Conservation (phyloP, 805 yeast genomes). For the Wickerhamomyces queroliae region DNA sequence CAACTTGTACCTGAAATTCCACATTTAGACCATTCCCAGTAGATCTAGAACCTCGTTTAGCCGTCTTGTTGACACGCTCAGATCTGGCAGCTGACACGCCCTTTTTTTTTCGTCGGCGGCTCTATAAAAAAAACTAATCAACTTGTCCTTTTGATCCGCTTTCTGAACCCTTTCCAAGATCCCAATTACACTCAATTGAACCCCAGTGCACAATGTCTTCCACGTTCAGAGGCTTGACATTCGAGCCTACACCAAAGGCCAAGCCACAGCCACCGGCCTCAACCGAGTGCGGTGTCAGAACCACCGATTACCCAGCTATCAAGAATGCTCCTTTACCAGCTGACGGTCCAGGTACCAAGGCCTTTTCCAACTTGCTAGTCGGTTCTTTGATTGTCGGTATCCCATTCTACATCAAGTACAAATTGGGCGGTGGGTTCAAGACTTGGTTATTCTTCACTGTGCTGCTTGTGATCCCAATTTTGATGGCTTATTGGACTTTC, state of each 20-base stretch:
- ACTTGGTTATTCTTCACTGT: constrained; percentile 57
- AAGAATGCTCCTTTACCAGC: constrained; percentile 86
- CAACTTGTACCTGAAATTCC: no score
- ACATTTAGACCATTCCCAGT: no score
- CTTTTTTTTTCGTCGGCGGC: no score
- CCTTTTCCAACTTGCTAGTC: constrained; percentile 60
- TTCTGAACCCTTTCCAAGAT: no score
- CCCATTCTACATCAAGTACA: constrained; percentile 59
- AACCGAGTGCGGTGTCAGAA: constrained; percentile 39
- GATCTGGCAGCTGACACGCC: no score
- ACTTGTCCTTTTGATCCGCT: no score
- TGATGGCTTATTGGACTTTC: constrained; percentile 80
- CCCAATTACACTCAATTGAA: background rate
- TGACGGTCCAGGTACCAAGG: constrained; percentile 82
- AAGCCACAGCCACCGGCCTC: constrained; percentile 35
- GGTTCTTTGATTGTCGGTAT: constrained; percentile 42
- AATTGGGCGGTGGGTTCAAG: constrained; percentile 64
- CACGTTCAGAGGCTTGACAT: constrained; percentile 35
- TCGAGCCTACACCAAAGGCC: constrained; percentile 56
- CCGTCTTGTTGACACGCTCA: no score
- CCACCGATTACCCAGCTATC: constrained; percentile 54
- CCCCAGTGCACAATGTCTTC: constrained; percentile 1
- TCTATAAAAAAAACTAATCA: no score
- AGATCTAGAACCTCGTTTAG: no score
- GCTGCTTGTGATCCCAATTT: constrained; percentile 58